Base-by-base conservation (phyloP, 768 basidiomycete genomes). In the Amanita brunnescens region DNA sequence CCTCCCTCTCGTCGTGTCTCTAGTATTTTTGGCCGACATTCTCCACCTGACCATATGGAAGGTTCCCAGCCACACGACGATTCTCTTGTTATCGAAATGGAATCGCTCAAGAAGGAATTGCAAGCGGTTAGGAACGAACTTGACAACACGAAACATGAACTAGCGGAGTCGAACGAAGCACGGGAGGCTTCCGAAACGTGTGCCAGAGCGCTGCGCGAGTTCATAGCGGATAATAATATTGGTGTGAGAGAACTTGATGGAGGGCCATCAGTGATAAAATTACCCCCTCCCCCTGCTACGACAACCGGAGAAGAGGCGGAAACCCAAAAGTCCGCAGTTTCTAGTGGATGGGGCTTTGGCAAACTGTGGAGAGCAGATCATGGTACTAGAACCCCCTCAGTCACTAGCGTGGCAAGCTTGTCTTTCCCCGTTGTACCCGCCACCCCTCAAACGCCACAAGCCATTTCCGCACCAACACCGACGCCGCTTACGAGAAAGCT, bases 121-220 rank as follows among this genome's bases (percentile, higher is more conserved):
- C 67, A 64, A 38, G 57, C 69, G 1, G 57, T 83, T 51, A 80
- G 80, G 57, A 64, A 72, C 20, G 79, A 86, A 49, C 64, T 93
- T 14, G 81, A 83, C 30, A 78, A 75, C 26, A 72, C 77, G 14
- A 79, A 78, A 58, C 76, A 79, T 54, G 87, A 91, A 53, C 68
- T 95, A 41, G 70, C 62, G 34, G 92, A 95, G 61, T 75, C 83
- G 1, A 83, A 79, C 54, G 94, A 97, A 65, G 91, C 89, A 2
- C 75, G 82, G 43, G 83, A 91, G 61, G 94, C 94, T 3, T 89
- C 87, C 32, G 92, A 97, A 57, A 78, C 78, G 0, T 93, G 91
- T 62, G 81, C 88, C 56, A 81, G 79, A 49, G 89, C 87, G 0
- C 70, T 98, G 38, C 76, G 92, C 33, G 85, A 82, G 52, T 97